Evolutionary conservation across 164 flowering plant genomes (phyloP), one percentile per base, ranked within the genome.

Genomic region (Dillenia suffruticosa): DNA sequence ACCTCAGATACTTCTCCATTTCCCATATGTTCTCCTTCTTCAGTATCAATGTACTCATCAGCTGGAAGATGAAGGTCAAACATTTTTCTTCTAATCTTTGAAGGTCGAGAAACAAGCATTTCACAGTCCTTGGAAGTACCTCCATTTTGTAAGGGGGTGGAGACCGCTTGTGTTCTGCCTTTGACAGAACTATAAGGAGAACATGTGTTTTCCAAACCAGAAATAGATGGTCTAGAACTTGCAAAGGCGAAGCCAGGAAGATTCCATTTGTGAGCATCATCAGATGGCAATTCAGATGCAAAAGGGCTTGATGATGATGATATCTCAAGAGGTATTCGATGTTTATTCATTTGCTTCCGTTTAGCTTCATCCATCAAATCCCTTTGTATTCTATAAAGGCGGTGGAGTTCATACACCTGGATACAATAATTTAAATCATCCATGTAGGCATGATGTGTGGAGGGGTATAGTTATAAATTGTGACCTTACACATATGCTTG

Each of bases 51-150:
- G 66, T 85, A 88, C 63, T 75, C 87, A 74, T 85, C 92, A 24
- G 97, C 92, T 17, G 97, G 96, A 67, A 89, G 92, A 67, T 82
- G 84, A 68, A 92, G 96, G 76, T 88, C 97, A 73, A 89, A 78
- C 76, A 74, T 76, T 73, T 68, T 84, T 70, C 81, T 86, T 56
- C 83, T 73, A 46, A 75, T 69, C 54, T 88, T 86, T 62, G 75
- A 57, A 43, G 84, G 85, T 62, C 86, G 85, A 13, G 78, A 74
- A 46, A 77, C 93, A 64, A 81, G 62, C n/a, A 77, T 61, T 63
- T 77, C 86, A 49, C 68, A 65, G 44, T 81, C 82, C 48, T 74
- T 84, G 3, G 73, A 68, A 60, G 61, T 68, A 65, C 51, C 67
- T 47, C 83, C 86, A 69, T 79, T 84, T 66, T 68, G 84, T 49